Conservation (phyloP, 2,329 filamentous ascomycete species). For the Verticillium longisporum region DNA sequence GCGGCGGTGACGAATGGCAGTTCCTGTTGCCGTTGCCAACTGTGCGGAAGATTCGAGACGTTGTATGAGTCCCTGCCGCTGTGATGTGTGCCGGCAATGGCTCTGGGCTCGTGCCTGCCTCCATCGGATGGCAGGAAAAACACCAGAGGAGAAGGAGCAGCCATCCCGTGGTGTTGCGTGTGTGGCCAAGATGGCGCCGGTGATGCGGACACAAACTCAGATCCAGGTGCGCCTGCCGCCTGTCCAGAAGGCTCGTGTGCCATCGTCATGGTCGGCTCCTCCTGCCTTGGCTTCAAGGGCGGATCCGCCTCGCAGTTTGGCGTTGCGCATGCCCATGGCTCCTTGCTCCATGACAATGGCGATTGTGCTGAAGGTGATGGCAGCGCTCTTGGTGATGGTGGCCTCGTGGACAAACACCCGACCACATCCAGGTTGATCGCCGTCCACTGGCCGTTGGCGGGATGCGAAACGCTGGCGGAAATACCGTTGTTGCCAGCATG, state of each 20-base stretch:
- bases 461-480: background rate
- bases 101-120: background rate
- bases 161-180: background rate
- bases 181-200: background rate
- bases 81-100: background rate
- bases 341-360: too few species aligned
- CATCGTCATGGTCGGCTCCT: background rate
- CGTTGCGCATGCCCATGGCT: background rate
- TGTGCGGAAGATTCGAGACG: background rate
- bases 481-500: background rate
- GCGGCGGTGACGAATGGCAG: background rate
- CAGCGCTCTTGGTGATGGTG: too few species aligned
- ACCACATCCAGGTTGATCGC: too few species aligned
- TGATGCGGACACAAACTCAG: background rate
- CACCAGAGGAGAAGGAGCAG: background rate
- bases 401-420: too few species aligned
- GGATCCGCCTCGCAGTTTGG: background rate
- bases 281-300: background rate
- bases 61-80: background rate
- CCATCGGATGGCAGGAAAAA: background rate
- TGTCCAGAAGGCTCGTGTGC: background rate
- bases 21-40: background rate
- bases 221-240: background rate
- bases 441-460: too few species aligned
- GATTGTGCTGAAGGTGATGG: too few species aligned